Percentiles rank a stretch among this genome's conserved stretches.
These are phyloP conservation scores for Tanacetum coccineum DNA, from an alignment of 129 eudicot species.

Conservation along the genomic window DNA sequence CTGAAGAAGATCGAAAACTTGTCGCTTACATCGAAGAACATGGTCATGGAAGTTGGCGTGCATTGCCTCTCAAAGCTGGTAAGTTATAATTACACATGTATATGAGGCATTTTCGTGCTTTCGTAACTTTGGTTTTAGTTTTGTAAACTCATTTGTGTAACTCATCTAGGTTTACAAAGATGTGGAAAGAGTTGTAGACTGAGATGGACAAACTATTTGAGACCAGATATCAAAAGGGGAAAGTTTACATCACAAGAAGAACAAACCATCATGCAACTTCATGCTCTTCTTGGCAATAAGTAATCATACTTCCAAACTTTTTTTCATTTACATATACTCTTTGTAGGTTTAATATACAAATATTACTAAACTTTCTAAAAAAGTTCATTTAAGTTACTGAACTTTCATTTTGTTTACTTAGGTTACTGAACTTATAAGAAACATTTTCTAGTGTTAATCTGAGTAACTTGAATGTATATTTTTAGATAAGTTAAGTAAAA, in stretches of 20 bases:
- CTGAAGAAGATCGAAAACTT: conserved; percentile 28
- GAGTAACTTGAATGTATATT: too few species aligned
- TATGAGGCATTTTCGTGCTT: background rate
- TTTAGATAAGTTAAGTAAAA: too few species aligned
- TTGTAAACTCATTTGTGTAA: background rate
- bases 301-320: background rate
- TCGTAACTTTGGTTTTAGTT: background rate
- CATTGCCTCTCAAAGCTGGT: conserved; percentile 26
- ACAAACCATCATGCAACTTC: conserved; percentile 35
- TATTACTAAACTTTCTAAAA: too few species aligned
- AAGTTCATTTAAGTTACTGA: too few species aligned
- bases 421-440: too few species aligned
- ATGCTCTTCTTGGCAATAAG: conserved; percentile 47
- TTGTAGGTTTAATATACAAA: too few species aligned
- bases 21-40: conserved; percentile 17
- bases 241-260: conserved; percentile 39
- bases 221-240: conserved; percentile 33
- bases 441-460: too few species aligned
- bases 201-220: conserved; percentile 42
- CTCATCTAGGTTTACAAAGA: conserved; percentile 22
- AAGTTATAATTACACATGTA: background rate
- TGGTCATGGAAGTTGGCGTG: conserved; percentile 33
- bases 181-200: conserved; percentile 50
- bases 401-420: too few species aligned
- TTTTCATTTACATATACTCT: background rate